These are phyloP conservation scores for Shiraia bambusicola DNA, from an alignment of 2,329 filamentous ascomycete genomes.

Conservation along the genomic window DNA sequence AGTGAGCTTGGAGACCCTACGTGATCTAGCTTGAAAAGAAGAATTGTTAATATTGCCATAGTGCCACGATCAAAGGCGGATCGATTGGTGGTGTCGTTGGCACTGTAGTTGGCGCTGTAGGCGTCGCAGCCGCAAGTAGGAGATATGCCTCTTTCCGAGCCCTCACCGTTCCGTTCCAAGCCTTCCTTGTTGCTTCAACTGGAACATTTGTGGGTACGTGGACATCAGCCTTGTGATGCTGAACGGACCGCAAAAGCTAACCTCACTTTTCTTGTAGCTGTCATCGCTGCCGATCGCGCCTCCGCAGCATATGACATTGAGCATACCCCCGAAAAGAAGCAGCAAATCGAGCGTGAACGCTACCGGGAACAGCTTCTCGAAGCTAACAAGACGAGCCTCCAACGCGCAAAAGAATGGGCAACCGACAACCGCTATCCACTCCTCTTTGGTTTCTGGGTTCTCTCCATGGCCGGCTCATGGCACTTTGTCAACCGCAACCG, in stretches of 20 bases:
- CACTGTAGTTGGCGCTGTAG: slow-evolving; percentile 64
- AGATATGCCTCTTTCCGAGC: slow-evolving; percentile 77
- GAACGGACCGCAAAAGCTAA: slow-evolving; percentile 11
- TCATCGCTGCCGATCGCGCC: slow-evolving; percentile 78
- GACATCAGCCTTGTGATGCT: background rate
- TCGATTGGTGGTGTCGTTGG: slow-evolving; percentile 70
- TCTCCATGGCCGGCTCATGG: slow-evolving; percentile 74
- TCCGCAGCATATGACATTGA: slow-evolving; percentile 70
- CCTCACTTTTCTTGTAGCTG: slow-evolving; percentile 48
- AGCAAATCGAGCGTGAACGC: slow-evolving; percentile 31
- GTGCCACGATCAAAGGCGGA: slow-evolving; percentile 77
- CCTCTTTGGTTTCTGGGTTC: slow-evolving; percentile 79
- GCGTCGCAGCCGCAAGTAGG: slow-evolving; percentile 66
- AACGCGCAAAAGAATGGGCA: slow-evolving; percentile 72
- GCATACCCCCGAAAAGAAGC: slow-evolving; percentile 59
- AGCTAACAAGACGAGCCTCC: slow-evolving; percentile 56
- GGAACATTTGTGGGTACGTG: slow-evolving; percentile 72
- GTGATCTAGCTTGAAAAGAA: background rate
- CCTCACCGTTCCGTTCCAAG: slow-evolving; percentile 85
- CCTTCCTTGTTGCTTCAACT: slow-evolving; percentile 82
- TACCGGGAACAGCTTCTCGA: slow-evolving; percentile 47
- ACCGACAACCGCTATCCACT: slow-evolving; percentile 82
- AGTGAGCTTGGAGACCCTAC: slow-evolving; percentile 45
- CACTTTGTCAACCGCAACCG: slow-evolving; percentile 75
- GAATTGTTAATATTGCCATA: slow-evolving; percentile 31